A percentile compares a stretch with the other conserved stretches of the same genome.
phyloP scores from a whole-genome alignment of 2,329 filamentous ascomycete genomes.

The Hymenoscyphus albidus region DNA sequence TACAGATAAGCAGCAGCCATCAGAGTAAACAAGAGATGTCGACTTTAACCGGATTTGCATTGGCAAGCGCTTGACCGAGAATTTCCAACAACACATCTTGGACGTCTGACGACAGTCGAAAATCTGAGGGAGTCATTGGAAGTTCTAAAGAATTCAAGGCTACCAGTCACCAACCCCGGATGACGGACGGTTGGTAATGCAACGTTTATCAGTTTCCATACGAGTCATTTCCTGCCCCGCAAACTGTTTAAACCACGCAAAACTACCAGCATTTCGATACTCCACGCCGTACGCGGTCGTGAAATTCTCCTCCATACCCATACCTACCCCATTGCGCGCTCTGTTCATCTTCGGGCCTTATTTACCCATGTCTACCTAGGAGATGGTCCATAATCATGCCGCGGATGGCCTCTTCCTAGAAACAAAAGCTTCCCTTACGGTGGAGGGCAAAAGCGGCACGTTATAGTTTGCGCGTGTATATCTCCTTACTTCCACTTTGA shows the following conservation, averaged over 20 bases:
- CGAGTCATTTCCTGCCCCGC: background rate
- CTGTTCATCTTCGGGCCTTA: background rate
- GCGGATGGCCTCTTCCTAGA: background rate
- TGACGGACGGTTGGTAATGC: background rate
- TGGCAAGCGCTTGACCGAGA: background rate
- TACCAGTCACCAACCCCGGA: background rate
- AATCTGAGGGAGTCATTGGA: background rate
- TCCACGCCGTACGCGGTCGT: background rate
- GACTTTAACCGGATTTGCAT: background rate
- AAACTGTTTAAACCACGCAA: background rate
- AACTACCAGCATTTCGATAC: background rate
- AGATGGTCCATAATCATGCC: background rate
- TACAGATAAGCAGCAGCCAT: background rate
- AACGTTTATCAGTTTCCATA: background rate
- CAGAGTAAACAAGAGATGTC: background rate
- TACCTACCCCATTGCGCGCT: constrained; percentile 1
- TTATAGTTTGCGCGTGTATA: too few relatives aligned
- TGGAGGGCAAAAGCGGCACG: too few relatives aligned
- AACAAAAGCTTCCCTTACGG: background rate
- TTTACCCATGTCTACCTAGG: background rate
- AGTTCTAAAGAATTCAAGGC: background rate
- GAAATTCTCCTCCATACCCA: background rate
- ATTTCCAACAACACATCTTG: background rate
- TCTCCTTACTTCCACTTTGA: too few relatives aligned
- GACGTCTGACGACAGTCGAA: background rate